phyloP scores from a whole-genome alignment of 2,329 filamentous ascomycete species.

The Cercospora brassicicola region DNA sequence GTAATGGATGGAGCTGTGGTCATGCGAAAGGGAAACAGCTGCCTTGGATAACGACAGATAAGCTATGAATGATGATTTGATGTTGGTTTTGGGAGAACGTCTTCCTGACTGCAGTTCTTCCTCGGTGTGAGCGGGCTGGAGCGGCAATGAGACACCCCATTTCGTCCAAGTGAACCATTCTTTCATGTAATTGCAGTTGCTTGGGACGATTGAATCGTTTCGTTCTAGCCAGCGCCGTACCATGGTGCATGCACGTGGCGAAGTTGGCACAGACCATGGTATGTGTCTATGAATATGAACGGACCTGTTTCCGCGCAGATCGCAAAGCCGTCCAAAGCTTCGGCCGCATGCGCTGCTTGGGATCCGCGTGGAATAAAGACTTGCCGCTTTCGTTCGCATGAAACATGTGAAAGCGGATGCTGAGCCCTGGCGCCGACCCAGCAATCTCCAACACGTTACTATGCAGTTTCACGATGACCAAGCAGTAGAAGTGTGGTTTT shows the following conservation, averaged over 20 bases:
- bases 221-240: neutral
- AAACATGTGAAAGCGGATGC: slow-evolving; percentile 6
- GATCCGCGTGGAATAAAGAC: neutral
- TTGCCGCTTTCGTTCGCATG: slow-evolving; percentile 2
- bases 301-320: slow-evolving; percentile 4
- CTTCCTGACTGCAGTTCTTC: neutral
- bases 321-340: slow-evolving; percentile 7
- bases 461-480: neutral
- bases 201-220: neutral
- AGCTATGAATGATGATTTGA: neutral
- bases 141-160: neutral
- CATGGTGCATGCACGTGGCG: neutral
- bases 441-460: neutral
- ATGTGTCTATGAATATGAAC: neutral
- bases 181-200: neutral
- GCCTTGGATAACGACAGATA: neutral
- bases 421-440: neutral
- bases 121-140: neutral
- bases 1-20: neutral
- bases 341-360: slow-evolving; percentile 7
- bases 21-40: neutral
- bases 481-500: neutral
- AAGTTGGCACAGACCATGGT: neutral
- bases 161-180: neutral
- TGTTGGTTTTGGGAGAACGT: neutral